These are phyloP conservation scores for Clavispora carvajalis DNA, from an alignment of 805 yeast species.

Conservation along the genomic window DNA sequence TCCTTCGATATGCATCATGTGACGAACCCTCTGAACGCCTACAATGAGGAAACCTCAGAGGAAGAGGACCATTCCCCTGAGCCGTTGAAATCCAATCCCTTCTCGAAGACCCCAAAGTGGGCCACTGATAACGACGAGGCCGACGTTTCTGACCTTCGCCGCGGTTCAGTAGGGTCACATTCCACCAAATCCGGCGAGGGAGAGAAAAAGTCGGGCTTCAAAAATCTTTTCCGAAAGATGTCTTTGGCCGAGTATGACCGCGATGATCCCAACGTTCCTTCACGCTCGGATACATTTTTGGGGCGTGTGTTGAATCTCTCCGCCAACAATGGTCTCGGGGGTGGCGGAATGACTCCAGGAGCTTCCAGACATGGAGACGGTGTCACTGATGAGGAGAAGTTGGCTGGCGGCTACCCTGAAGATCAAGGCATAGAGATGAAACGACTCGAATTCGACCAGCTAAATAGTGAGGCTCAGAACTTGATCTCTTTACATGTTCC, in stretches of 20 bases:
- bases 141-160: slow-evolving; percentile 6
- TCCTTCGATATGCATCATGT: not conserved
- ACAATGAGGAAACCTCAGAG: slow-evolving; percentile 14
- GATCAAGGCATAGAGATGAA: slow-evolving; percentile 42
- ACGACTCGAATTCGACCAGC: slow-evolving; percentile 36
- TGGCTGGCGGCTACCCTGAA: slow-evolving; percentile 13
- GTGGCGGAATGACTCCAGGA: slow-evolving; percentile 42
- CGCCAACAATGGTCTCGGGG: slow-evolving; percentile 24
- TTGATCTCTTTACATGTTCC: slow-evolving; percentile 48
- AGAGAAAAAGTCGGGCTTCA: slow-evolving; percentile 7
- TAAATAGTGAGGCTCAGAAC: slow-evolving; percentile 50
- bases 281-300: slow-evolving; percentile 33
- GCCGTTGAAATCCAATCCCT: not conserved
- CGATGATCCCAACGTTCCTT: slow-evolving; percentile 9
- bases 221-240: slow-evolving; percentile 27
- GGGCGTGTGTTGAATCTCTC: slow-evolving; percentile 29
- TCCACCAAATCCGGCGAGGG: slow-evolving; percentile 16
- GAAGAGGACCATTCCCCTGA: slow-evolving; percentile 3
- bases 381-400: slow-evolving; percentile 19
- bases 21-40: not conserved
- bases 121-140: slow-evolving; percentile 22
- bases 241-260: slow-evolving; percentile 27
- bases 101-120: slow-evolving; percentile 10
- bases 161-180: slow-evolving; percentile 7
- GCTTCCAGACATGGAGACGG: slow-evolving; percentile 19